phyloP scores from a whole-genome alignment of 1,284 basidiomycete species.

The Microbotryomycetes sp. region DNA sequence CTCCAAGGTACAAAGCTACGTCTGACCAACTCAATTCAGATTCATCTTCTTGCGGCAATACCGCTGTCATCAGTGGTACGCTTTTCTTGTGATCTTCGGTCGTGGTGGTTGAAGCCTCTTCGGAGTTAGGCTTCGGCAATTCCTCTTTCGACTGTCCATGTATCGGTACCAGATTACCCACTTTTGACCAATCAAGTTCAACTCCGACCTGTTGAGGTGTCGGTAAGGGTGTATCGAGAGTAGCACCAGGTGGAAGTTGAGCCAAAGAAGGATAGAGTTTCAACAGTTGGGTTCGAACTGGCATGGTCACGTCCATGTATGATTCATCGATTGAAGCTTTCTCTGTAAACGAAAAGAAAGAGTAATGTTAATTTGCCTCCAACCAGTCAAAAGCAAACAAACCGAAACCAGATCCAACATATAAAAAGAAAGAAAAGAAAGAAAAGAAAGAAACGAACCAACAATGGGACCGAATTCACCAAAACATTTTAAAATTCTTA shows the following conservation, averaged over 20 bases:
- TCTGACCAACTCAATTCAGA: constrained; percentile 72
- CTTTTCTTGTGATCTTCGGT: not conserved
- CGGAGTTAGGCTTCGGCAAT: constrained; percentile 2
- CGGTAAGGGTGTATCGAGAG: constrained; percentile 75
- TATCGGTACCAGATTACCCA: constrained; percentile 66
- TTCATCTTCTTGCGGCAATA: constrained; percentile 15
- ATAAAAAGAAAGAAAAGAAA: too few species aligned
- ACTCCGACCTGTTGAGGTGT: constrained; percentile 47
- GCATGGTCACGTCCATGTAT: constrained; percentile 79
- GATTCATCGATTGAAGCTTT: constrained; percentile 62
- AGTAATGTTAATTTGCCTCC: not conserved
- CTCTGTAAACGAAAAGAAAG: constrained; percentile 32
- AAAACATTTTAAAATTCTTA: constrained; percentile 81
- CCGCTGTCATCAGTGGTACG: constrained; percentile 10
- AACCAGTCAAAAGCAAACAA: not conserved
- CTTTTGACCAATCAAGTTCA: constrained; percentile 59
- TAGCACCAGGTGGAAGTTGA: constrained; percentile 61
- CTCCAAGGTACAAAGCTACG: constrained; percentile 79
- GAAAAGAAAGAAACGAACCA: constrained; percentile 20
- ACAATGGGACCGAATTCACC: constrained; percentile 51
- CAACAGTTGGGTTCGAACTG: constrained; percentile 65
- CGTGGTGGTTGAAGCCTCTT: constrained; percentile 10
- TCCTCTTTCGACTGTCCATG: constrained; percentile 44
- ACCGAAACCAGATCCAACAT: too few species aligned
- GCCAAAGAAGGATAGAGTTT: constrained; percentile 69